Evolutionary conservation across 2,329 filamentous ascomycete genomes (phyloP), one percentile per base, ranked within the genome.

Genomic region (Arthrobotrys conoides): DNA sequence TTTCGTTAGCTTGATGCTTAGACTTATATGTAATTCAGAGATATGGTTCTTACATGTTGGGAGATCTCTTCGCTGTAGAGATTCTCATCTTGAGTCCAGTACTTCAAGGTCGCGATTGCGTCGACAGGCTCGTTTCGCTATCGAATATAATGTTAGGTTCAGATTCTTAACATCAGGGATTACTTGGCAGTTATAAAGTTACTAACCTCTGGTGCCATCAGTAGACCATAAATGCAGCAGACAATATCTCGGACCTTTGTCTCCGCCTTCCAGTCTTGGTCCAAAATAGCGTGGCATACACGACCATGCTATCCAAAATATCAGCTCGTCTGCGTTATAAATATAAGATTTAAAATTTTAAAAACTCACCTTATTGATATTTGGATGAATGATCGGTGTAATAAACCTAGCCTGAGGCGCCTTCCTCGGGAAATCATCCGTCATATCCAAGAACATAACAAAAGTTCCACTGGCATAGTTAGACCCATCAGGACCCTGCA

Each of bases 281-380:
- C 72, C 44, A 82, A 76, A n/a, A 82, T 81, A 4, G 79, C 72
- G 48, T 82, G 81, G 38, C 81, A 82, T 0, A 82, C 76, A 12
- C 81, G 55, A 1, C 81, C 81, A 49, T 82, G 81, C 80, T 82
- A 76, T 41, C 57, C 6, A 55, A 48, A 33, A 14, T 22, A 46
- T 51, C 41, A 63, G 53, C 53, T 46, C 51, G 5, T 3, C 27
- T 8, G 3, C 8, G n/a, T 30, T 30, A 30, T 4, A 30, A 8
- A 30, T 30, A 3, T 30, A 30, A 8, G 27, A 30, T 30, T 30
- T 4, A 8, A 38, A 22, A 20, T 38, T 38, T 38, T 30, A 30
- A 3, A 30, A 6, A 59, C 63, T 10, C 61, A 80, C 81, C 81
- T 81, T 82, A 10, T 79, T 82, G 20, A 82, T 80, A 59, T 82